phyloP scores from a whole-genome alignment of 192 early-diverging fungal species.

The Linnemannia schmuckeri region DNA sequence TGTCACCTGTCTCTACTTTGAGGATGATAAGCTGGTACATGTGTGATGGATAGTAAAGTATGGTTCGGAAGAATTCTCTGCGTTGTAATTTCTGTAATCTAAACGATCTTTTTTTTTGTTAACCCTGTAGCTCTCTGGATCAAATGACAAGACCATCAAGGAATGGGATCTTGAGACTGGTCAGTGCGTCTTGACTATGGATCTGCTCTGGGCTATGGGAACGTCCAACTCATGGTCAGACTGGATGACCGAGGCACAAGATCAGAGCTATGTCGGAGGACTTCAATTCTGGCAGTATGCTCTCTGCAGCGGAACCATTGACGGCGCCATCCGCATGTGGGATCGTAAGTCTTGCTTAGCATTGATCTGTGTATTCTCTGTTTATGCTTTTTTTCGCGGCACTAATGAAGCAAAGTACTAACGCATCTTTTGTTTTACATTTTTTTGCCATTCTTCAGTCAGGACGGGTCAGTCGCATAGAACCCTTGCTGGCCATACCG shows the following conservation, averaged over 20 bases:
- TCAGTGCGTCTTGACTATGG: slow-evolving; percentile 73
- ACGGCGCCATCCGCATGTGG: slow-evolving; percentile 84
- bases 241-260: slow-evolving; percentile 38
- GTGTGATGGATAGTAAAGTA: slow-evolving; percentile 5
- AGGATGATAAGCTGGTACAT: slow-evolving; percentile 66
- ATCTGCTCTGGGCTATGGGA: slow-evolving; percentile 76
- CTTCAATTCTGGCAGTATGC: slow-evolving; percentile 83
- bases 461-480: slow-evolving; percentile 82
- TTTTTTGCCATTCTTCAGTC: slow-evolving; percentile 42
- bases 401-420: not conserved
- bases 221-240: slow-evolving; percentile 41
- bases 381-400: not conserved
- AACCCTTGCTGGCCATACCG: slow-evolving; percentile 74
- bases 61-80: not conserved
- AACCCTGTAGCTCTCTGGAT: slow-evolving; percentile 74
- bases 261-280: slow-evolving; percentile 72
- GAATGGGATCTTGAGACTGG: slow-evolving; percentile 84
- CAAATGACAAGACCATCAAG: slow-evolving; percentile 81
- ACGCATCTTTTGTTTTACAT: not conserved
- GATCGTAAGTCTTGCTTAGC: slow-evolving; percentile 65
- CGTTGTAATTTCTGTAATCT: not conserved
- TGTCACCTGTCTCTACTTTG: slow-evolving; percentile 67
- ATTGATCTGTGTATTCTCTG: not conserved
- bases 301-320: slow-evolving; percentile 81
- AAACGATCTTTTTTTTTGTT: not conserved